These are phyloP conservation scores for Acephala macrosclerotiorum DNA, from an alignment of 2,329 filamentous ascomycete species.

Conservation along the genomic window DNA sequence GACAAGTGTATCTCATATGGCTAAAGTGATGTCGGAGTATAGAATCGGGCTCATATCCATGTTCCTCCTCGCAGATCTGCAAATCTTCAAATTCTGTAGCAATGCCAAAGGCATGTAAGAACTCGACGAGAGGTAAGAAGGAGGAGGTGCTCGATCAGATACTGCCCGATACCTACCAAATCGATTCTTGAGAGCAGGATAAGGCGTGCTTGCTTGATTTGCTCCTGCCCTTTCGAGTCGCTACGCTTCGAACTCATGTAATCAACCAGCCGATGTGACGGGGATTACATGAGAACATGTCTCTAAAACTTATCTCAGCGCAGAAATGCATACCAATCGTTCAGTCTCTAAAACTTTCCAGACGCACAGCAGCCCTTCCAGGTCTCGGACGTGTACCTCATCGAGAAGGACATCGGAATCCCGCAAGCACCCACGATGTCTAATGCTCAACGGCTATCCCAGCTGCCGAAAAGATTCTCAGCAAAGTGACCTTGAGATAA, in stretches of 20 bases:
- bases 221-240: no score
- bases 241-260: no score
- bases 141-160: no score
- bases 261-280: no score
- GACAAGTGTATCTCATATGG: background rate
- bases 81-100: background rate
- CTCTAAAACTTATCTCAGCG: no score
- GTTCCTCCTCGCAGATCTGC: background rate
- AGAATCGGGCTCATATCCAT: background rate
- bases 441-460: background rate
- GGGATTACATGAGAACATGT: no score
- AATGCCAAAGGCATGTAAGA: background rate
- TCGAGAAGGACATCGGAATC: background rate
- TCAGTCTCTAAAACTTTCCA: background rate
- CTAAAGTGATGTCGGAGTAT: background rate
- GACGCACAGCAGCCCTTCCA: background rate
- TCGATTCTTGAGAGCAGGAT: no score
- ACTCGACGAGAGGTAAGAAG: no score
- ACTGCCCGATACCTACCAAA: no score
- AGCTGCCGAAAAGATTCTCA: slow-evolving; percentile 3
- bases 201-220: no score
- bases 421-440: background rate
- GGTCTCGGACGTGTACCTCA: background rate
- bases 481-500: background rate
- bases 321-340: no score